Base-by-base conservation (phyloP, 2,329 filamentous ascomycete genomes). In the Fusarium chlamydosporum region DNA sequence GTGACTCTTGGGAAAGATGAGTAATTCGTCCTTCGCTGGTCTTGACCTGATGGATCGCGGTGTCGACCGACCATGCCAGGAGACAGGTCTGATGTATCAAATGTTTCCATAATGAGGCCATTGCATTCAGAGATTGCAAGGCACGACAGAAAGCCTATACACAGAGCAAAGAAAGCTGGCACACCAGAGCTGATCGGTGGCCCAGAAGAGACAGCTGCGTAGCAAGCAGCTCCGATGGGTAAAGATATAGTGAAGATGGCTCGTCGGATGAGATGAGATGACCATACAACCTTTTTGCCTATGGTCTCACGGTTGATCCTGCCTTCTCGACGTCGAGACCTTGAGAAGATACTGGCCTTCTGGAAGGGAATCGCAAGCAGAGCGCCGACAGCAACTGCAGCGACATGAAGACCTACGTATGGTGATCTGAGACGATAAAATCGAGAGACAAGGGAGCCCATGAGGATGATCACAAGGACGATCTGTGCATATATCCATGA, bases 401-500 rank as follows among this genome's bases (percentile, higher is more conserved):
- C 83, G 8, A 92, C 88, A 38, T 89, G 88, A 4, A 90, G 82
- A 12, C 91, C 92, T 51, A 94, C 90, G 47, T 84, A 83, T 12
- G 88, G 85, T 16, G 92, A 88, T 46, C 82, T 83, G 74, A 89
- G 88, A 35, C 78, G 83, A 79, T 94, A 94, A 60, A 88, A 84
- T 50, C 85, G 86, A 5, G 91, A 94, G 12, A 89, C 83, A n/a
- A 94, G 80, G 7, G 91, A 90, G 16, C 91, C 91, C 7, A 94
- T 83, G 61, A 93, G 84, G 59, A 92, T 82, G 62, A 94, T 91
- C 60, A 93, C 83, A 56, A 94, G 81, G 7, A 92, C 90, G 3
- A 93, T 84, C 73, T 94, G 90, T 4, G 90, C 90, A 76, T 94
- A 93, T 45, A 93, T 91, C 92, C 92, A 94, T 8, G 86, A 89